These are phyloP conservation scores for Salix exigua DNA, from an alignment of 345 rosid species.

Conservation along the genomic window DNA sequence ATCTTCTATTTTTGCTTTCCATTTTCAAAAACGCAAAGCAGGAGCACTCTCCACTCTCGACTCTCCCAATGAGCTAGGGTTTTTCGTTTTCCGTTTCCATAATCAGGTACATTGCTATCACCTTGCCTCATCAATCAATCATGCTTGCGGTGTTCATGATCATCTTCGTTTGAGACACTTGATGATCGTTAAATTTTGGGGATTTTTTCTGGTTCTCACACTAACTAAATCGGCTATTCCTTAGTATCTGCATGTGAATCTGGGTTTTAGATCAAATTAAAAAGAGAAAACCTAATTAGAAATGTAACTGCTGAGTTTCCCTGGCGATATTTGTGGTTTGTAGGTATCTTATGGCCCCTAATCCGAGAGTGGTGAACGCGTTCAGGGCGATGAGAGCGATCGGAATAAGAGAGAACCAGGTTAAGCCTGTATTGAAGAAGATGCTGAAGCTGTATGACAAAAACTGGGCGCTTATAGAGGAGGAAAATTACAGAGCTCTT, in stretches of 20 bases:
- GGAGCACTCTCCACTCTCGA: too few relatives aligned
- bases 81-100: neutral
- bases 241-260: neutral
- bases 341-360: slow-evolving; percentile 44
- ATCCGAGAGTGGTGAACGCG: slow-evolving; percentile 47
- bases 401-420: slow-evolving; percentile 47
- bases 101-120: neutral
- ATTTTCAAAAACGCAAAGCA: too few relatives aligned
- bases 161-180: too few relatives aligned
- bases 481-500: slow-evolving; percentile 78
- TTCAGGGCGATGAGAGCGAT: slow-evolving; percentile 61
- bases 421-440: slow-evolving; percentile 69
- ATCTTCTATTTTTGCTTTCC: too few relatives aligned
- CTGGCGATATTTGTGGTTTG: too few relatives aligned
- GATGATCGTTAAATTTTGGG: neutral
- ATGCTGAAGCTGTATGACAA: slow-evolving; percentile 68
- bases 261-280: neutral
- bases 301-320: neutral
- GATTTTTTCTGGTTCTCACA: neutral
- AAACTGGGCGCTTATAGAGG: slow-evolving; percentile 79
- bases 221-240: neutral
- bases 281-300: neutral
- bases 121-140: neutral
- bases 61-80: neutral
- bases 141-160: neutral